Percentiles rank a stretch among this genome's conserved stretches.
Conservation (phyloP, 768 basidiomycete genomes). For the Agaricus blazei region DNA sequence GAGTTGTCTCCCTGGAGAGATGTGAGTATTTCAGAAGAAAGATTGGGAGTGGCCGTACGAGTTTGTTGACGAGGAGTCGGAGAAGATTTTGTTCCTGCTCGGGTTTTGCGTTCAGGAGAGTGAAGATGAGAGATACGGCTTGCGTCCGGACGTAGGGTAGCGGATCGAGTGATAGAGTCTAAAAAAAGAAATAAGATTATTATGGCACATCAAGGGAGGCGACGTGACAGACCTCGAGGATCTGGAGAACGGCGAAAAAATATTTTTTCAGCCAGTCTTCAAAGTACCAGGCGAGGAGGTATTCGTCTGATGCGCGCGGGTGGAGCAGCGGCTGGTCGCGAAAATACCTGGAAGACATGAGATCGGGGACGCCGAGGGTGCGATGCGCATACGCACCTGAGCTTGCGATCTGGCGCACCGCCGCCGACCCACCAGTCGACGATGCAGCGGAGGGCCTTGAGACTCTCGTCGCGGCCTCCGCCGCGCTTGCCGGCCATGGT, state of each 20-base stretch:
- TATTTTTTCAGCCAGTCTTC: conserved; percentile 98
- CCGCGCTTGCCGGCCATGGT: conserved; percentile 77
- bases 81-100: conserved; percentile 98
- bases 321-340: conserved; percentile 79
- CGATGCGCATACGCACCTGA: conserved; percentile 51
- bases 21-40: not conserved
- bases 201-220: not conserved
- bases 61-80: conserved; percentile 88
- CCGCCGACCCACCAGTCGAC: conserved; percentile 98
- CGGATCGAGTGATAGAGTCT: conserved; percentile 81
- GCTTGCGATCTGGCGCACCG: conserved; percentile 81
- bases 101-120: conserved; percentile 81
- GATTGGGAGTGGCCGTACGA: conserved; percentile 41
- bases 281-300: conserved; percentile 82
- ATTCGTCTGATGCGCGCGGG: conserved; percentile 59
- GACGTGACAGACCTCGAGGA: conserved; percentile 65
- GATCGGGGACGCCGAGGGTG: not conserved
- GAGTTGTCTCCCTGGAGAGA: conserved; percentile 77
- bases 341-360: conserved; percentile 59
- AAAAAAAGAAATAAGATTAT: conserved; percentile 4
- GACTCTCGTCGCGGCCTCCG: conserved; percentile 87
- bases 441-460: conserved; percentile 86
- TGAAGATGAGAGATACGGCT: conserved; percentile 69
- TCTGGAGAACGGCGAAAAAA: conserved; percentile 88
- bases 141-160: conserved; percentile 87